phyloP scores from a whole-genome alignment of 2,329 filamentous ascomycete species.

The Rugonectria rugulosa region DNA sequence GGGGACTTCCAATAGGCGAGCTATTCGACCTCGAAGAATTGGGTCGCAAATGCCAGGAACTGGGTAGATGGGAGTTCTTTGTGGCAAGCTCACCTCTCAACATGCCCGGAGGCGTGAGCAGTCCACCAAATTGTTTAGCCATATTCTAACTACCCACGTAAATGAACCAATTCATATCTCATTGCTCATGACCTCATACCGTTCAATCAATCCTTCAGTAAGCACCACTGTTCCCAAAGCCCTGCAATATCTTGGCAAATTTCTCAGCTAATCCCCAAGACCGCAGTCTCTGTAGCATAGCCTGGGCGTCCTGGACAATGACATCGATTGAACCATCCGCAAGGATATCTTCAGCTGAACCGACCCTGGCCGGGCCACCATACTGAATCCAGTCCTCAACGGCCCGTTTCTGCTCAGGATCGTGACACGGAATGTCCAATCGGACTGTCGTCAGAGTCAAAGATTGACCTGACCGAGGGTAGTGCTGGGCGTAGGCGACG shows the following conservation, averaged over 20 bases:
- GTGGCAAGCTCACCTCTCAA: conserved; percentile 55
- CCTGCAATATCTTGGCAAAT: conserved; percentile 38
- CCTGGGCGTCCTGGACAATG: conserved; percentile 37
- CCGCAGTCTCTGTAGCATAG: conserved; percentile 31
- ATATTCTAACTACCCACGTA: conserved; percentile 44
- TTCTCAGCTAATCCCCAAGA: conserved; percentile 42
- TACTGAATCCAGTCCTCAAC: conserved; percentile 33
- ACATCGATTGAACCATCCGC: conserved; percentile 19
- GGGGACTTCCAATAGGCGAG: conserved; percentile 52
- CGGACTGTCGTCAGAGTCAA: conserved; percentile 11
- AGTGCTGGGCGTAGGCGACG: conserved; percentile 37
- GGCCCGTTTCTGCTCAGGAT: background rate
- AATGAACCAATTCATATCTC: background rate
- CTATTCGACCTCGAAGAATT: conserved; percentile 42
- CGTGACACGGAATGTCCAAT: conserved; percentile 30
- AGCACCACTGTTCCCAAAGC: conserved; percentile 15
- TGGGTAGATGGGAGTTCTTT: conserved; percentile 56
- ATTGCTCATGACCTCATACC: background rate
- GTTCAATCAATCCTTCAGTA: background rate
- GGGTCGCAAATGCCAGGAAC: conserved; percentile 59
- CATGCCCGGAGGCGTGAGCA: conserved; percentile 54
- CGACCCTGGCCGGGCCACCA: conserved; percentile 38
- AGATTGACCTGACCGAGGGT: conserved; percentile 9
- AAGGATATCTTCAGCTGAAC: conserved; percentile 32
- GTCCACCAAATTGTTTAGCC: conserved; percentile 53